Evolutionary conservation across 1,139 yeast genomes (phyloP).

Genomic region (Saccharomyces hybrid): DNA sequence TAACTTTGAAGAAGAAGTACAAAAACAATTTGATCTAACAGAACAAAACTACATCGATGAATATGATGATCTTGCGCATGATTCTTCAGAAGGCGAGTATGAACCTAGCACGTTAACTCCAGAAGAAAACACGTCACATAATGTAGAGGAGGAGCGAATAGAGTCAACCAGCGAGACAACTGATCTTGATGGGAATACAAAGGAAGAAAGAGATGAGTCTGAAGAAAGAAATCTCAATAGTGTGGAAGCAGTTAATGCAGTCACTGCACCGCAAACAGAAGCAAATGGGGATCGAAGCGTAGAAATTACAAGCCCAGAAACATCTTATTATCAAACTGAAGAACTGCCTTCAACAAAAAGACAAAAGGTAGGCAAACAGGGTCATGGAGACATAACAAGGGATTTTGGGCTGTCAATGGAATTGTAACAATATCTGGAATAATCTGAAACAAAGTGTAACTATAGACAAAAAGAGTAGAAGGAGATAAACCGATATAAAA

Average conservation of each 20-base stretch:
- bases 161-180: neutral
- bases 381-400: neutral
- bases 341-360: neutral
- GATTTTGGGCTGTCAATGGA: neutral
- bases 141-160: neutral
- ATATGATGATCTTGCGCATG: neutral
- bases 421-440: neutral
- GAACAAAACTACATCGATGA: neutral
- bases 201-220: neutral
- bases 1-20: neutral
- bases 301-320: constrained; percentile 2
- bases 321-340: constrained; percentile 1
- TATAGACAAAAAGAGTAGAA: neutral
- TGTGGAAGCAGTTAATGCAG: no score
- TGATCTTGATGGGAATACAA: no score
- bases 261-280: neutral
- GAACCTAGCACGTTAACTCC: neutral
- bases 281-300: neutral
- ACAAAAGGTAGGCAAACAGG: neutral
- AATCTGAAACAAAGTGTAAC: neutral
- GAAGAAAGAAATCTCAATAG: neutral
- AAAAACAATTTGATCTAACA: constrained; percentile 7
- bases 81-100: neutral
- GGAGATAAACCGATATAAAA: neutral
- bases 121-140: neutral